Base-by-base conservation (phyloP, 2,329 filamentous ascomycete genomes). In the Paraphoma chrysanthemicola region DNA sequence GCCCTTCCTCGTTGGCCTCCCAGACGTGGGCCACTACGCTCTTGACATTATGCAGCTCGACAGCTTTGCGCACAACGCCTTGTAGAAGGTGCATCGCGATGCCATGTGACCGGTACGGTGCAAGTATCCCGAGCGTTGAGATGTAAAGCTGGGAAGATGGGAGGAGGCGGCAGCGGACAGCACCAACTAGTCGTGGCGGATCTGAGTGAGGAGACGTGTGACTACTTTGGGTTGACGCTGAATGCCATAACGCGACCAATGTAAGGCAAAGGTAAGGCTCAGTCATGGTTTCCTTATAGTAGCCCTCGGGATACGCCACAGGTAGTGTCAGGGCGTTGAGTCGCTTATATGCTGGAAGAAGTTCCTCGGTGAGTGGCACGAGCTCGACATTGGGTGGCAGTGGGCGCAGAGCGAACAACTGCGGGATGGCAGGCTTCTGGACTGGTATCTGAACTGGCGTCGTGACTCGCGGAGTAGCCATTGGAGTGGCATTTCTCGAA, bases 11-110 rank as follows among this genome's bases (percentile, higher is more conserved):
- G 53, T 89, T 89, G 18, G 81, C 82, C 62, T 87, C 85, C 81
- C 88, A 88, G 0, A 88, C 86, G 71, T 89, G 87, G 10, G 87
- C 87, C 2, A 83, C 86, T 17, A 88, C 81, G 12, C 76, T 78
- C 10, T 72, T 74, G 28, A 85, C 81, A 28, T 81, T 80, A 59
- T 86, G 83, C 53, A 82, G 76, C 31, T 78, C 77, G 4, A 82
- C 78, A 9, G 61, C 83, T 77, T 71, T 85, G 78, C 60, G 80
- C 66, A 64, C 77, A 69, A 83, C 62, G 2, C 61, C 60, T 4
- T 76, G 67, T 7, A 89, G 76, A 28, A 89, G 74, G 16, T 82
- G 80, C 10, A 83, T 79, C 2, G 86, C 87, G 23, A 89, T 80
- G 0, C 86, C 86, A 55, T 82, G 79, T 1, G 78, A 75, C 28